Percentiles rank a stretch among this genome's conserved stretches.
phyloP scores from a whole-genome alignment of 768 basidiomycete genomes.

The Phaffia tasmanica region DNA sequence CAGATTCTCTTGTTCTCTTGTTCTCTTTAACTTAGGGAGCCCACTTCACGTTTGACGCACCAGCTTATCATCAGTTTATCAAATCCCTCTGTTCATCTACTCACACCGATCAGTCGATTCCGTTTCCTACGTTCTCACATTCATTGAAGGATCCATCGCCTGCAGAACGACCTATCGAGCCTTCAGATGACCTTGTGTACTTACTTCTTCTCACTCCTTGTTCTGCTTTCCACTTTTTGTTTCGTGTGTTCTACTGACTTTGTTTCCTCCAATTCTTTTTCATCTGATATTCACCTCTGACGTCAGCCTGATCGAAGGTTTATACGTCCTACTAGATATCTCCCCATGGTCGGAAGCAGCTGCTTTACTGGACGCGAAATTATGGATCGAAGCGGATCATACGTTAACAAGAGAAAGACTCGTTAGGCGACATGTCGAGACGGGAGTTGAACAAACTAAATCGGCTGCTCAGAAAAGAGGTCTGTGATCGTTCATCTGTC shows the following conservation, averaged over 20 bases:
- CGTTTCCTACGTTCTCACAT: constrained; percentile 78
- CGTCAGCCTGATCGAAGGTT: constrained; percentile 60
- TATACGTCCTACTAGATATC: constrained; percentile 70
- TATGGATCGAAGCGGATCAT: constrained; percentile 7
- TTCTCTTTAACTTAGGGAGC: constrained; percentile 43
- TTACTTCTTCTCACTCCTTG: background rate
- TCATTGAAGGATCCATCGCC: constrained; percentile 71
- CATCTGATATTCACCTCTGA: background rate
- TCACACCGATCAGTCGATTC: constrained; percentile 30
- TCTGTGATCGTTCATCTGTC: background rate
- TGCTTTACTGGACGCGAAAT: constrained; percentile 53
- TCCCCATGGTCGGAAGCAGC: constrained; percentile 62
- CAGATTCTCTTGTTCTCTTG: background rate
- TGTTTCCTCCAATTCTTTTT: too few species aligned
- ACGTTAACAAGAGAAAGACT: constrained; percentile 11
- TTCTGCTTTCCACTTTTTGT: too few species aligned
- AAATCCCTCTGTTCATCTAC: constrained; percentile 45
- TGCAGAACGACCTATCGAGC: constrained; percentile 49
- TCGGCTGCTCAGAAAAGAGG: constrained; percentile 14
- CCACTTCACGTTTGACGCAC: constrained; percentile 82
- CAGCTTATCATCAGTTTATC: constrained; percentile 60
- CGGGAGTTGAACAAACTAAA: constrained; percentile 10
- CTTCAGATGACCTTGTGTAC: constrained; percentile 57
- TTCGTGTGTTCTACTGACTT: too few species aligned
- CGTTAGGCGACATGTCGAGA: constrained; percentile 9